Conservation (phyloP, 2,329 filamentous ascomycete species). For the Trichoderma polysporum region DNA sequence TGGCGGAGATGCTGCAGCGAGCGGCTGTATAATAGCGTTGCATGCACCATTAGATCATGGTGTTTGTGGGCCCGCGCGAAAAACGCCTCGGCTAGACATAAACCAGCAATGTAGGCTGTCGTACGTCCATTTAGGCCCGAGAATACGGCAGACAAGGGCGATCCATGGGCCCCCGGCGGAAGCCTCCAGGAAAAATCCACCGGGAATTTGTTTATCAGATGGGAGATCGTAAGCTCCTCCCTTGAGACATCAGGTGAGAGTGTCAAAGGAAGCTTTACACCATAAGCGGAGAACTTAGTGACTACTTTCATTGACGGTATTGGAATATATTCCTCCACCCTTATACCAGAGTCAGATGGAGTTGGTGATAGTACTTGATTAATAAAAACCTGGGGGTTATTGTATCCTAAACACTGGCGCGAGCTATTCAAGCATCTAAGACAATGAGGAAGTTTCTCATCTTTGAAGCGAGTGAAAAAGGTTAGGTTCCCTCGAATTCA, state of each 20-base stretch:
- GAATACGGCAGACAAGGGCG: neutral
- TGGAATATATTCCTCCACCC: neutral
- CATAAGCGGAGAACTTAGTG: neutral
- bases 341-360: neutral
- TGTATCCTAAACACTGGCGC: neutral
- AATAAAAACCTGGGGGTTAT: neutral
- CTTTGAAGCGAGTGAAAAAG: neutral
- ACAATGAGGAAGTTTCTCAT: neutral
- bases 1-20: constrained; percentile 1
- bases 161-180: neutral
- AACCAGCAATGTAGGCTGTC: neutral
- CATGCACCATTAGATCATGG: neutral
- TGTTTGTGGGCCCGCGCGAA: neutral
- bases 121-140: neutral
- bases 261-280: neutral
- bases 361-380: neutral
- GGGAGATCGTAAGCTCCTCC: neutral
- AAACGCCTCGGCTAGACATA: constrained; percentile 1
- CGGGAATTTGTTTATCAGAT: constrained; percentile 3
- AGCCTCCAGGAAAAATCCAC: neutral
- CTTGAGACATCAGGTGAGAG: neutral
- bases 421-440: neutral
- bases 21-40: neutral
- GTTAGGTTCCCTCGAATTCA: neutral
- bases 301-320: neutral